Evolutionary conservation across 352 stramenopile genomes (phyloP), one percentile per base, ranked within the genome.

Genomic region (Globisporangium spiculum): DNA sequence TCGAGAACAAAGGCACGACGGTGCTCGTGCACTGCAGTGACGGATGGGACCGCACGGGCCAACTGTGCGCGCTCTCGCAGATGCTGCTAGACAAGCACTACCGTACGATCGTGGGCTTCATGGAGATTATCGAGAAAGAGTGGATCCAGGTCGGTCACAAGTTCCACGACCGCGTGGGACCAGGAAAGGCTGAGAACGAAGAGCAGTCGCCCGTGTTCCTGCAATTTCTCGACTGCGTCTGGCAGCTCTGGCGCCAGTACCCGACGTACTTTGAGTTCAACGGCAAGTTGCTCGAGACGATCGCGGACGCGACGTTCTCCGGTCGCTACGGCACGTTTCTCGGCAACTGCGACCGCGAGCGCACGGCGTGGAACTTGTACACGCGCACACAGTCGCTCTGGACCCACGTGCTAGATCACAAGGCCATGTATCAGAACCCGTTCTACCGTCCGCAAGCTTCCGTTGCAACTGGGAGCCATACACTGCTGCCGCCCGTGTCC

Each of bases 1-100:
- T 96, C 26, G 84, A 89, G n/a, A 81, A 83, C 54, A 77, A 86
- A 65, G 79, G 77, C 30, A 90, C 80, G 14, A 93, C 81, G 0
- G 90, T 96, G 32, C 73, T 98, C 3, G 90, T 97, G 32, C 92
- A 98, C 67, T 98, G 93, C 70, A 96, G 84, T 59, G 91, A 98
- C 55, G 93, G 93, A 3, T 98, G 93, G 93, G 93, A 98, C 65
- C 88, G 93, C 20, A 98, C 93, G 14, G 81, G 78, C 8, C 88
- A 94, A 63, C 69, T 98, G 1, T 95, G 87, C 69, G 83, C 77
- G 0, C 76, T 98, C 2, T 83, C 91, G 26, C 85, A 97, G 72
- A 73, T 98, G 12, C 67, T 98, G n/a, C 71, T 98, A 1, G 91
- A 98, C 69, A 71, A 74, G 7, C 87, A 94, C 68, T 98, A 97